Evolutionary conservation across 2,329 filamentous ascomycete species (phyloP), one percentile per base, ranked within the genome.

Genomic region (Cryphonectria naterciae): DNA sequence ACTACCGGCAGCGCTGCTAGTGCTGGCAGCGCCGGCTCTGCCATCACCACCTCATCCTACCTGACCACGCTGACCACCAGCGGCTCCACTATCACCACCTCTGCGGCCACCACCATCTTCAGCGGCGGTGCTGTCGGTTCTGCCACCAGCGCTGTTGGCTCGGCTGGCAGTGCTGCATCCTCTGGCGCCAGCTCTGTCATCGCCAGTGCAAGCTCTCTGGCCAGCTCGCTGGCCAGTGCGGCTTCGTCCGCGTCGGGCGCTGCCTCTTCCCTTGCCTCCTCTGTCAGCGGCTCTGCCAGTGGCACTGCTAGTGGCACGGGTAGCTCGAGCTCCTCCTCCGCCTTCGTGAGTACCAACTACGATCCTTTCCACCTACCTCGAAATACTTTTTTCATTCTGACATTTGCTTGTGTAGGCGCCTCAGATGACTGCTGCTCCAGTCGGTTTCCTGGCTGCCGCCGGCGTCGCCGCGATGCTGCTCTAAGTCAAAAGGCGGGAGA

Each of bases 401-500:
- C 70, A 52, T 49, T 39, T 35, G 49, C 10, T 52, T n/a, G 35
- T 41, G n/a, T 63, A 80, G 78, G 78, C 75, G 66, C 78, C 83
- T 58, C 80, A 83, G 70, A 78, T 79, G 75, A 85, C 85, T 65
- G 83, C 81, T 70, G 84, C 81, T 52, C 84, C 85, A 32, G 77
- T 78, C 39, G 85, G 84, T 70, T 73, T 86, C 65, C 72, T 87
- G 56, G 85, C 84, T 67, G 85, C 83, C 32, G 85, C 84, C 28
- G 85, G 85, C 76, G 71, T 87, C 62, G 85, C 83, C 56, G 83
- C 81, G 73, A 75, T 86, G 72, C 78, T 87, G 71, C 81, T 87
- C 71, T 87, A 85, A 83, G 73, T 52, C 25, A 62, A 13, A 32
- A 32, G 72, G n/a, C 37, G 70, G 39, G 22, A 63, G 41, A 56